Evolutionary conservation across 345 rosid species (phyloP).

Genomic region (Euphorbia tirucalli): DNA sequence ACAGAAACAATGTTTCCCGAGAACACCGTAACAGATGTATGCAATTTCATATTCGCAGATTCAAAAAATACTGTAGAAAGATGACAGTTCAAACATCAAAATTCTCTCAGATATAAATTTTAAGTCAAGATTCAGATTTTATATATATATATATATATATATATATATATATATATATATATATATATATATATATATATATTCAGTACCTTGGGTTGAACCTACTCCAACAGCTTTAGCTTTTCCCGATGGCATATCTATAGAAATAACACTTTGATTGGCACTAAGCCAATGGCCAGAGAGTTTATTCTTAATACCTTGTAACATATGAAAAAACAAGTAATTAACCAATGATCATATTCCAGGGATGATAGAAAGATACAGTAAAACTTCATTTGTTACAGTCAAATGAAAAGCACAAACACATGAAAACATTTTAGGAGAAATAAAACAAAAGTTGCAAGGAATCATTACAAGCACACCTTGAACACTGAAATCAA

Average conservation of each 20-base stretch:
- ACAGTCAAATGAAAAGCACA: background rate
- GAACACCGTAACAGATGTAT: slow-evolving; percentile 62
- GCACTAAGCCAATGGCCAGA: slow-evolving; percentile 70
- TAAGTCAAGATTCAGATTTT: background rate
- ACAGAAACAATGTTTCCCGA: slow-evolving; percentile 49
- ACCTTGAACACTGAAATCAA: slow-evolving; percentile 70
- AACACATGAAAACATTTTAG: background rate
- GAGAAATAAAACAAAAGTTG: background rate
- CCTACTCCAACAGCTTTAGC: slow-evolving; percentile 70
- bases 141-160: too few relatives aligned
- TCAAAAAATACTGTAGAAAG: slow-evolving; percentile 58
- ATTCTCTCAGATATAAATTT: background rate
- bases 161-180: too few relatives aligned
- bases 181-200: too few relatives aligned
- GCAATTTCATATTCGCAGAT: slow-evolving; percentile 53
- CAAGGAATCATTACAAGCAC: slow-evolving; percentile 15
- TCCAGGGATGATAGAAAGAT: background rate
- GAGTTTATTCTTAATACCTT: slow-evolving; percentile 51
- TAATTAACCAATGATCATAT: background rate
- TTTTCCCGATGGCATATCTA: slow-evolving; percentile 61
- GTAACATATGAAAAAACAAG: slow-evolving; percentile 4
- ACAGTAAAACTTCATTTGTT: background rate
- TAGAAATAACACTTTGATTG: slow-evolving; percentile 53
- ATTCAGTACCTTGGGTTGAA: slow-evolving; percentile 55
- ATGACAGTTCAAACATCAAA: slow-evolving; percentile 23